These are phyloP conservation scores for Plenodomus biglobosus DNA, from an alignment of 2,329 filamentous ascomycete genomes.

Conservation along the genomic window DNA sequence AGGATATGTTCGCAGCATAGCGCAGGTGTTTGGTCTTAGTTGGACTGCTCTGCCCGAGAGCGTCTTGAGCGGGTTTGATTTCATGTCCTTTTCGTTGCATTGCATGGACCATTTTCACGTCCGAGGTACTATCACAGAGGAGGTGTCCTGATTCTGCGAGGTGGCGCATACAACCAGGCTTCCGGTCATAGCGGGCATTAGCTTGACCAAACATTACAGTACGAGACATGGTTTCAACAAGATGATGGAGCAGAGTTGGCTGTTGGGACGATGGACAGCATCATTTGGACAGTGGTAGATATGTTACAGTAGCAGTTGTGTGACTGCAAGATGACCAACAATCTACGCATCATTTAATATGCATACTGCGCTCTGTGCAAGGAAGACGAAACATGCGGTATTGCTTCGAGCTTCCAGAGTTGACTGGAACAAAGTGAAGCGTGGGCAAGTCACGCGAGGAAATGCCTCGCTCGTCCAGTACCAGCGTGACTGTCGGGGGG, in stretches of 20 bases:
- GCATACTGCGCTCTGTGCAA: not conserved
- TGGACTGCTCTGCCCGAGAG: slow-evolving; percentile 22
- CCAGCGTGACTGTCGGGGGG: slow-evolving; percentile 2
- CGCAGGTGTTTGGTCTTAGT: slow-evolving; percentile 37
- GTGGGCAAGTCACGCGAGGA: slow-evolving; percentile 1
- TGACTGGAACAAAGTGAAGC: not conserved
- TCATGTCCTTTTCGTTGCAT: slow-evolving; percentile 13
- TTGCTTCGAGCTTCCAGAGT: not conserved
- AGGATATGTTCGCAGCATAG: slow-evolving; percentile 36
- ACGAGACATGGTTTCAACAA: not conserved
- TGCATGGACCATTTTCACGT: slow-evolving; percentile 19
- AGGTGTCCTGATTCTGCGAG: slow-evolving; percentile 14
- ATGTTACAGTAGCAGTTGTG: slow-evolving; percentile 1
- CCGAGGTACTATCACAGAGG: not conserved
- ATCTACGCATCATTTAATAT: slow-evolving; percentile 1
- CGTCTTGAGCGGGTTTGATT: slow-evolving; percentile 20
- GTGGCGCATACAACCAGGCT: slow-evolving; percentile 22
- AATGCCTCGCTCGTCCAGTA: not conserved
- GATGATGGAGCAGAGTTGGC: not conserved
- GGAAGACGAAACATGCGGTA: not conserved
- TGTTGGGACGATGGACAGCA: not conserved
- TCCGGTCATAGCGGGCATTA: slow-evolving; percentile 2
- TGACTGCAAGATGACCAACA: slow-evolving; percentile 7
- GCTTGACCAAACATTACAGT: not conserved
- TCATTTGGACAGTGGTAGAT: not conserved